Evolutionary conservation across 148 eudicot genomes (phyloP), one percentile per base, ranked within the genome.

Genomic region (Cornus florida): DNA sequence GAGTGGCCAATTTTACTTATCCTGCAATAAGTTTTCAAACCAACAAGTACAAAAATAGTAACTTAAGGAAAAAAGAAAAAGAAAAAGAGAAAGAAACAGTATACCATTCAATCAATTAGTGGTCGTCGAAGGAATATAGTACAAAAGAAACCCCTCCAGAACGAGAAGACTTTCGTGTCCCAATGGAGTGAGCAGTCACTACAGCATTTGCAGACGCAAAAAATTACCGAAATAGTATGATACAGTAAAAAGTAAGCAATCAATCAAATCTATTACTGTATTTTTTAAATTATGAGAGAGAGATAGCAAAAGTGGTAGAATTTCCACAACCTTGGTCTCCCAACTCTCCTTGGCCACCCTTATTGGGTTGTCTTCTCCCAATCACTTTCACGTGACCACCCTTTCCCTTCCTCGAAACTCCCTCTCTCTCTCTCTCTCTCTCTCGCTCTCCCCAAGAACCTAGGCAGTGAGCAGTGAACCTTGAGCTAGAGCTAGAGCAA

Each of bases 351-450:
- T 68, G 9, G 19, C 71, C 56, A 8, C n/a, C n/a, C 57, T 67
- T 76, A 46, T 20, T 0, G 35, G 31, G 32, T 86, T 80, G 77
- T 83, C 88, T 70, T 75, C 84, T 22, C 67, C 70, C 53, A 48
- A 35, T 35, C 38, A 35, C 38, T 35, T 35, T 35, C 38, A 35
- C 38, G 38, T 35, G 38, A 35, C 38, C 38, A 28, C 38, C 78
- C 17, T 74, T 75, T 81, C 66, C 24, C 17, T 20, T 73, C 48
- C 72, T 57, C 77, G 53, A 43, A 5, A 6, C 48, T 9, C 48
- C 8, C 78, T 82, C 79, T 59, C 43, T 69, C 67, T 57, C 35
- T 77, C 82, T 83, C 83, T 78, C 72, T 78, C 62, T 74, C 78
- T 64, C 67, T 76, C 82, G 57, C 66, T 16, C 75, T 11, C 82